Percentiles rank a stretch among this genome's conserved stretches.
Conservation (phyloP, 495 filamentous ascomycete genomes). For the Echria macrotheca region DNA sequence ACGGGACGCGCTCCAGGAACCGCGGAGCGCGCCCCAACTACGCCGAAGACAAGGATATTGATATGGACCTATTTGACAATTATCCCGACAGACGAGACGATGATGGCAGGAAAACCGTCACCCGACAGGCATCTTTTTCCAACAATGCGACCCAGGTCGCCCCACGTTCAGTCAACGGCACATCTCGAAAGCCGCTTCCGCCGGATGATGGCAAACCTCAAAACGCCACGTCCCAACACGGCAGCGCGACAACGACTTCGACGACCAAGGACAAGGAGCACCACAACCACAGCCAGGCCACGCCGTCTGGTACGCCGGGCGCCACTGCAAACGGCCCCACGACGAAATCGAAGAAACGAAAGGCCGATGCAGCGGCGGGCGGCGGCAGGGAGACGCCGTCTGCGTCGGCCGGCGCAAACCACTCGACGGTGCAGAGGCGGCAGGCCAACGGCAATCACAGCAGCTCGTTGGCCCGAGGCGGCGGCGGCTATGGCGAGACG, state of each 20-base stretch:
- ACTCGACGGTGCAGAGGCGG: constrained; percentile 31
- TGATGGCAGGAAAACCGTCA: constrained; percentile 45
- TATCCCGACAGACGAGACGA: constrained; percentile 45
- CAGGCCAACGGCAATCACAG: constrained; percentile 33
- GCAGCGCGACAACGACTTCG: no score
- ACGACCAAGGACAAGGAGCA: no score
- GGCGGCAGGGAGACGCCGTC: constrained; percentile 46
- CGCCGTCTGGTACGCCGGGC: constrained; percentile 33
- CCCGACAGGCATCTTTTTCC: constrained; percentile 23
- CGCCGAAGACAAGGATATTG: constrained; percentile 90
- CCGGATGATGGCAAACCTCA: constrained; percentile 25
- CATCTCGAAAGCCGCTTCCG: constrained; percentile 30
- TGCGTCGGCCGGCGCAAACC: constrained; percentile 28
- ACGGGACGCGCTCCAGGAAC: constrained; percentile 94
- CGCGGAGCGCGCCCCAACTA: constrained; percentile 83
- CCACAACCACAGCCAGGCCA: constrained; percentile 6
- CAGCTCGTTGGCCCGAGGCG: constrained; percentile 11
- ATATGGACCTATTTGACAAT: constrained; percentile 64
- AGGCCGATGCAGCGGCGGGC: constrained; percentile 46
- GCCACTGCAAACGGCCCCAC: constrained; percentile 36
- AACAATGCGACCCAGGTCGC: constrained; percentile 18
- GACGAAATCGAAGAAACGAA: constrained; percentile 66
- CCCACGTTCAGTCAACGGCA: constrained; percentile 21
- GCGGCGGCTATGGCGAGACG: constrained; percentile 47
- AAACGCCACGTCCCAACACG: constrained; percentile 12